Evolutionary conservation across 257 asterid species (phyloP).

Genomic region (Fraxinus quadrangulata): DNA sequence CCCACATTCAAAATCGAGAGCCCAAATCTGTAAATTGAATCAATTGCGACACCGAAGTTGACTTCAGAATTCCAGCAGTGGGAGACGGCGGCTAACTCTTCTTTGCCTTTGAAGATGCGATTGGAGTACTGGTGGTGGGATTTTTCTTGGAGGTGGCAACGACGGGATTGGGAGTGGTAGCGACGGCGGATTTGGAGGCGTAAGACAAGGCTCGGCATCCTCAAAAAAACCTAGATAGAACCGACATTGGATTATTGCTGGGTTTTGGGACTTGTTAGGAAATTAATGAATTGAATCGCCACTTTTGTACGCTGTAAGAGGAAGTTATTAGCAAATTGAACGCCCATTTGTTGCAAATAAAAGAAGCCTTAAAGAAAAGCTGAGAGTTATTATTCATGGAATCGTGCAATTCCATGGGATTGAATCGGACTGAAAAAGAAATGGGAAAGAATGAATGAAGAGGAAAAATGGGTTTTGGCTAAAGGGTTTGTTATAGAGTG

Average conservation of each 20-base stretch:
- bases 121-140: constrained; percentile 29
- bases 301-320: not conserved
- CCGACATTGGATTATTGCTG: constrained; percentile 28
- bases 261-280: constrained; percentile 17
- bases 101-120: constrained; percentile 31
- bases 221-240: constrained; percentile 36
- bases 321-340: no score
- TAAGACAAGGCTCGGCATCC: constrained; percentile 40
- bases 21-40: no score
- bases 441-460: no score
- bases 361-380: no score
- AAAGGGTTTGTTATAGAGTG: no score
- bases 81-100: constrained; percentile 21
- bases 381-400: no score
- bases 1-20: no score
- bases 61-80: constrained; percentile 34
- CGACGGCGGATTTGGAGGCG: constrained; percentile 36
- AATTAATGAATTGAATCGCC: constrained; percentile 15
- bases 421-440: no score
- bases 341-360: no score
- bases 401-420: no score
- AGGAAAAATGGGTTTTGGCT: no score
- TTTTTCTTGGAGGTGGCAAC: constrained; percentile 32
- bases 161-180: constrained; percentile 30
- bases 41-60: constrained; percentile 37